Conservation (phyloP, 192 early-diverging fungal species). For the Rhizoclosmatium sp. region DNA sequence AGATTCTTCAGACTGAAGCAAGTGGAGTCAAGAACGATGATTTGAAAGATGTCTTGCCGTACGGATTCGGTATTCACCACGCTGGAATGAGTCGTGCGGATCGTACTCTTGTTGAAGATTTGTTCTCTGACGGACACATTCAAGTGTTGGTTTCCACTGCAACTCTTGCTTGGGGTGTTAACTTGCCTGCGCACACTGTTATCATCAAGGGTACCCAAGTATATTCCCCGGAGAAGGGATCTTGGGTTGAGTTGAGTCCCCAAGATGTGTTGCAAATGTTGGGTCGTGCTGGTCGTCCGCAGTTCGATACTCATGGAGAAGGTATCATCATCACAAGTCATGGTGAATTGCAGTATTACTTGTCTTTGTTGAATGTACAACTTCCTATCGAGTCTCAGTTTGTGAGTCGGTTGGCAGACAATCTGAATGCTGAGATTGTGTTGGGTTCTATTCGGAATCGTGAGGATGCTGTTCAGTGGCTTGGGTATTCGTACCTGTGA, state of each 20-base stretch:
- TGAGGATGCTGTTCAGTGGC: constrained; percentile 95
- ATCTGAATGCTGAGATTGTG: constrained; percentile 96
- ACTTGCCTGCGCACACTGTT: constrained; percentile 96
- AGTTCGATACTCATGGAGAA: constrained; percentile 94
- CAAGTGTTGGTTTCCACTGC: constrained; percentile 96
- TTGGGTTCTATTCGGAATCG: constrained; percentile 90
- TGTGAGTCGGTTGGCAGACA: constrained; percentile 83
- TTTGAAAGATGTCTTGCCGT: constrained; percentile 89
- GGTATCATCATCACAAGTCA: constrained; percentile 97
- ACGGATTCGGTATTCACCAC: constrained; percentile 96
- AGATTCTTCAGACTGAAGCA: constrained; percentile 84
- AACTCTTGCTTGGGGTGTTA: constrained; percentile 99
- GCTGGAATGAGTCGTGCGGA: constrained; percentile 94
- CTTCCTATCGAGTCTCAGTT: constrained; percentile 98
- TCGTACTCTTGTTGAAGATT: constrained; percentile 90
- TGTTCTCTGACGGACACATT: constrained; percentile 91
- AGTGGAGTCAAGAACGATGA: constrained; percentile 82
- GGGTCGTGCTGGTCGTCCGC: constrained; percentile 95
- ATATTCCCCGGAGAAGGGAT: constrained; percentile 93
- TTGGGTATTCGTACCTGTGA: constrained; percentile 89
- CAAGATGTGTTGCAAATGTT: constrained; percentile 99
- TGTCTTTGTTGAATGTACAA: constrained; percentile 94
- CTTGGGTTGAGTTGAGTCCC: constrained; percentile 93
- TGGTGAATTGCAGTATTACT: constrained; percentile 92
- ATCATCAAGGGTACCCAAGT: constrained; percentile 99